Conservation (phyloP, 805 yeast genomes). For the Saccharomycopsis synnaedendra region DNA sequence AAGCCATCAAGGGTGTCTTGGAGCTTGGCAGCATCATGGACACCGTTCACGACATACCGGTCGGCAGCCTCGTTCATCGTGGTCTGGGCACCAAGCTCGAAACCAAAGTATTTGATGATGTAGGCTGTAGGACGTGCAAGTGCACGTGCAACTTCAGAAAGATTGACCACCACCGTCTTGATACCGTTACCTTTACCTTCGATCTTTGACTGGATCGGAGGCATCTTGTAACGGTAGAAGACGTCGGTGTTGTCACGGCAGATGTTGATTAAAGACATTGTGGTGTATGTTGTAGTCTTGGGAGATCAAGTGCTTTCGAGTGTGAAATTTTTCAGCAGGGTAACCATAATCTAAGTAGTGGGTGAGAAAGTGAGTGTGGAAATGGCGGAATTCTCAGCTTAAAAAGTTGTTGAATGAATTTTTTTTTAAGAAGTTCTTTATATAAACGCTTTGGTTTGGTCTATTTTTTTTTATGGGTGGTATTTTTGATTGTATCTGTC, state of each 20-base stretch:
- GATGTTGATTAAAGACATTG: conserved; percentile 85
- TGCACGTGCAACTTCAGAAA: conserved; percentile 89
- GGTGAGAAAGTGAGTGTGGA: no score
- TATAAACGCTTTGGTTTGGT: no score
- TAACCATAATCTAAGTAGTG: no score
- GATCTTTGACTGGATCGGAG: conserved; percentile 90
- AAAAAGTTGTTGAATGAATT: no score
- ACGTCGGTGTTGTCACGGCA: conserved; percentile 97
- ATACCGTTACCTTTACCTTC: conserved; percentile 99
- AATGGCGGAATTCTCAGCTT: no score
- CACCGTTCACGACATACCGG: conserved; percentile 89
- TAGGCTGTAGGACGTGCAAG: conserved; percentile 88
- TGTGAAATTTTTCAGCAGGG: no score
- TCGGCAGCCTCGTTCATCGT: conserved; percentile 68
- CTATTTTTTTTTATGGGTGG: no score
- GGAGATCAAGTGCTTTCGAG: no score
- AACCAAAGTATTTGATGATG: conserved; percentile 89
- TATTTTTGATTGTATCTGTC: no score
- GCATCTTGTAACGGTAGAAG: conserved; percentile 99
- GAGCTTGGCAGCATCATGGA: conserved; percentile 77
- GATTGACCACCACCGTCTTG: conserved; percentile 85
- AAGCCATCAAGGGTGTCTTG: conserved; percentile 94
- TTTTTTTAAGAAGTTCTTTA: no score
- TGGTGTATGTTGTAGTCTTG: neutral
- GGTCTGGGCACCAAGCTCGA: conserved; percentile 95